A percentile compares a stretch with the other conserved stretches of the same genome.
Evolutionary conservation across 352 stramenopile genomes (phyloP).

Genomic region (Pythium graminicola): DNA sequence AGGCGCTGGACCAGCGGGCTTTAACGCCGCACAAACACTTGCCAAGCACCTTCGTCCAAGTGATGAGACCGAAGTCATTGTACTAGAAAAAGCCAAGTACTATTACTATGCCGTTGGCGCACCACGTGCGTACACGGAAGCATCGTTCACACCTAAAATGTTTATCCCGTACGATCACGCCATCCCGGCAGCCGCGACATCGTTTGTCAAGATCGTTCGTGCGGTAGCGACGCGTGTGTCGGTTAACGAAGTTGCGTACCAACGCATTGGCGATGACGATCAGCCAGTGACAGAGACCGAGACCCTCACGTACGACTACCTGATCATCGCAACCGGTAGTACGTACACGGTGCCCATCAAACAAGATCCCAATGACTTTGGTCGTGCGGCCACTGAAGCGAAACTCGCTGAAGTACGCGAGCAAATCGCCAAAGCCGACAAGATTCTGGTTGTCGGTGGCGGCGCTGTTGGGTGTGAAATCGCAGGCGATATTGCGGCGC

Average conservation of each 20-base stretch:
- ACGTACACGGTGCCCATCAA: slow-evolving; percentile 29
- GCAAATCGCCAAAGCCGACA: slow-evolving; percentile 34
- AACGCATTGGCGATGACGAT: slow-evolving; percentile 19
- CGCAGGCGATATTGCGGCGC: slow-evolving; percentile 46
- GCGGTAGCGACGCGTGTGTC: slow-evolving; percentile 18
- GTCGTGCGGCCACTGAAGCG: slow-evolving; percentile 19
- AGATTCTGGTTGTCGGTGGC: slow-evolving; percentile 46
- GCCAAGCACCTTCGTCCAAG: slow-evolving; percentile 27
- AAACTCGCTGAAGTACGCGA: slow-evolving; percentile 29
- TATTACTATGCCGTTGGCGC: slow-evolving; percentile 43
- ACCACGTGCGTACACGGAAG: slow-evolving; percentile 47
- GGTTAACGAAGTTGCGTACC: slow-evolving; percentile 7
- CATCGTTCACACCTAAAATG: slow-evolving; percentile 41
- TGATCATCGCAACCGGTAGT: slow-evolving; percentile 28
- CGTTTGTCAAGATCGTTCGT: slow-evolving; percentile 19
- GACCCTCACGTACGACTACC: slow-evolving; percentile 25
- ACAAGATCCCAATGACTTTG: slow-evolving; percentile 7
- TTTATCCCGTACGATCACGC: slow-evolving; percentile 65
- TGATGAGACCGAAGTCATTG: slow-evolving; percentile 41
- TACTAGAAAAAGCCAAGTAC: slow-evolving; percentile 51
- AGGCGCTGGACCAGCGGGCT: slow-evolving; percentile 45
- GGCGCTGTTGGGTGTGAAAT: slow-evolving; percentile 54
- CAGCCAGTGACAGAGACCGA: slow-evolving; percentile 3
- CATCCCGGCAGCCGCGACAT: slow-evolving; percentile 23
- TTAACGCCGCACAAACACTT: slow-evolving; percentile 37